Evolutionary conservation across 768 basidiomycete species (phyloP).

Genomic region (Lepiota venenata): DNA sequence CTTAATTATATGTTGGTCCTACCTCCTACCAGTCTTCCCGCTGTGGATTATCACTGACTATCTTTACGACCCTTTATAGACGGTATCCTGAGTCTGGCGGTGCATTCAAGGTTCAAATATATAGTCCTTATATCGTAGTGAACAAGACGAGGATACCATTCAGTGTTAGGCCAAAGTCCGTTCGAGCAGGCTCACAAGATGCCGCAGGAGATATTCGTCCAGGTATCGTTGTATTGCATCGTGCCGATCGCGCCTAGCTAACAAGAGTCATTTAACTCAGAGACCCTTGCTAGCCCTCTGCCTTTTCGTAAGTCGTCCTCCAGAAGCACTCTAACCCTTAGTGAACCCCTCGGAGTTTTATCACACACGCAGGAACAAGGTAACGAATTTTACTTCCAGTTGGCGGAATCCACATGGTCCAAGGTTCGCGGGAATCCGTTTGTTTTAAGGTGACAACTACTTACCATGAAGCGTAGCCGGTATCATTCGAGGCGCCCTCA

Average conservation of each 20-base stretch:
- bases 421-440: constrained; percentile 43
- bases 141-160: constrained; percentile 94
- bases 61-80: constrained; percentile 29
- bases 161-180: constrained; percentile 59
- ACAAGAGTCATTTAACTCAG: constrained; percentile 2
- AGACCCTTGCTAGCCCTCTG: constrained; percentile 41
- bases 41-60: background rate
- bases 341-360: constrained; percentile 53
- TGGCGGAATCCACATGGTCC: constrained; percentile 88
- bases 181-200: constrained; percentile 64
- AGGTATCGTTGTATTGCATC: constrained; percentile 38
- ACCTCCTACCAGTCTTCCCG: background rate
- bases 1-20: constrained; percentile 85
- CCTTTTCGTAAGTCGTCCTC: constrained; percentile 72
- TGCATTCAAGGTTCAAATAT: constrained; percentile 95
- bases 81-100: constrained; percentile 89
- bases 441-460: background rate
- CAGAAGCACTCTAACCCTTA: background rate
- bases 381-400: constrained; percentile 78
- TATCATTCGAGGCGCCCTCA: constrained; percentile 88
- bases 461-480: constrained; percentile 39
- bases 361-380: constrained; percentile 80
- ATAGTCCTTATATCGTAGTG: constrained; percentile 82
- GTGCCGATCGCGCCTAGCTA: background rate
- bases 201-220: constrained; percentile 77